A percentile compares a stretch with the other conserved stretches of the same genome.
Evolutionary conservation across 2,329 filamentous ascomycete species (phyloP).

Genomic region (Lojkania enalia): DNA sequence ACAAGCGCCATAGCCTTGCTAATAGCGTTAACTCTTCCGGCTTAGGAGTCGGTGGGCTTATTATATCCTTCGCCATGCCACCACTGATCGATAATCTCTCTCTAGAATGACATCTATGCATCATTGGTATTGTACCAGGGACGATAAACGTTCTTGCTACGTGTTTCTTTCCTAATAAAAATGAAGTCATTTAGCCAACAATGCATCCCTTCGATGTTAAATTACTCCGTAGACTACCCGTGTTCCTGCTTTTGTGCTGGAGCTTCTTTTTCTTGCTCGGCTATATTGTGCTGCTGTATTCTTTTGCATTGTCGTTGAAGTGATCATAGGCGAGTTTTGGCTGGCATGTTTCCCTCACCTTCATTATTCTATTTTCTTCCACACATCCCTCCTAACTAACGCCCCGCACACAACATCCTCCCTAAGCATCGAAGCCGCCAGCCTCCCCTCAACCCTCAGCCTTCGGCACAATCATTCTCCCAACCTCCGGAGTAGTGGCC

Average conservation of each 20-base stretch:
- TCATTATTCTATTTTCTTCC: neutral
- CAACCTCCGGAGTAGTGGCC: slow-evolving; percentile 47
- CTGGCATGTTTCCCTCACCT: slow-evolving; percentile 35
- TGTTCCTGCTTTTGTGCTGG: slow-evolving; percentile 47
- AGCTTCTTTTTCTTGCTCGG: slow-evolving; percentile 53
- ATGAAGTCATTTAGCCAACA: slow-evolving; percentile 38
- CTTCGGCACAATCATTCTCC: slow-evolving; percentile 44
- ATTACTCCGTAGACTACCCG: slow-evolving; percentile 42
- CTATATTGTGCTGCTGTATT: slow-evolving; percentile 54
- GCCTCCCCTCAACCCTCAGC: slow-evolving; percentile 45
- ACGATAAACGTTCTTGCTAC: slow-evolving; percentile 35
- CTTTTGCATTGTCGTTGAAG: slow-evolving; percentile 52
- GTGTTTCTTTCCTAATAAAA: slow-evolving; percentile 37
- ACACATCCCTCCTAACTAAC: too few relatives aligned
- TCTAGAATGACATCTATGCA: slow-evolving; percentile 48
- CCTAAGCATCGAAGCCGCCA: slow-evolving; percentile 47
- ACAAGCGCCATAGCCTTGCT: slow-evolving; percentile 43
- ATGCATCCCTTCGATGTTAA: slow-evolving; percentile 41
- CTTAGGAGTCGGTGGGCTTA: slow-evolving; percentile 47
- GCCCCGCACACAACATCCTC: slow-evolving; percentile 42
- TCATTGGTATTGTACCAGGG: slow-evolving; percentile 41
- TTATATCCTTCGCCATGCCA: slow-evolving; percentile 34
- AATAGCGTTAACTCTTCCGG: slow-evolving; percentile 47
- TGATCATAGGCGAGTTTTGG: slow-evolving; percentile 55
- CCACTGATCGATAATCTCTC: slow-evolving; percentile 43